Evolutionary conservation across 176 grass and related monocot species (phyloP).

Genomic region (Alopecurus myosuroides): DNA sequence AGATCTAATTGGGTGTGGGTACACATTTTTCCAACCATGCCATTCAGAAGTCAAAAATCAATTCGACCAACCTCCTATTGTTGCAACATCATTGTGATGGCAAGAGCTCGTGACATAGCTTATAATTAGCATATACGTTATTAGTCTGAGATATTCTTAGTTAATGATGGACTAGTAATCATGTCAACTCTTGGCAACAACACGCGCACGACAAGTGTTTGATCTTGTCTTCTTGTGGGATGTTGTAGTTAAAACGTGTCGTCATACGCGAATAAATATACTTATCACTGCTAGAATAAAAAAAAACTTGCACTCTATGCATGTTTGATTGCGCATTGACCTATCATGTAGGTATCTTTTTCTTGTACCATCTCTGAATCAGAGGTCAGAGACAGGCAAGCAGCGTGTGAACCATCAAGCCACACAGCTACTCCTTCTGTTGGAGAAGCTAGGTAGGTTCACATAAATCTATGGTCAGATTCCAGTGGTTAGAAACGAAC

Average conservation of each 20-base stretch:
- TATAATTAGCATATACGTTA: background rate
- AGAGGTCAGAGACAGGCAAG: background rate
- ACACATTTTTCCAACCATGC: too few relatives aligned
- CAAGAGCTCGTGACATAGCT: background rate
- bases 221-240: background rate
- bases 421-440: too few relatives aligned
- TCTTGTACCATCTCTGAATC: too few relatives aligned
- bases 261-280: background rate
- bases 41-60: background rate
- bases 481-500: too few relatives aligned
- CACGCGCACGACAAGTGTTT: background rate
- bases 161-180: background rate
- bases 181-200: background rate
- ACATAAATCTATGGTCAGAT: too few relatives aligned
- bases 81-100: background rate
- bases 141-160: background rate
- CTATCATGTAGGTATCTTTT: too few relatives aligned
- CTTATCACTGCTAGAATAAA: too few relatives aligned
- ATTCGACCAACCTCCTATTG: background rate
- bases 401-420: background rate
- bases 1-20: too few relatives aligned
- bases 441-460: too few relatives aligned
- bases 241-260: background rate
- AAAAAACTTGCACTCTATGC: too few relatives aligned
- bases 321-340: background rate